Base-by-base conservation (phyloP, 2,329 filamentous ascomycete genomes). In the Alternaria sp. region DNA sequence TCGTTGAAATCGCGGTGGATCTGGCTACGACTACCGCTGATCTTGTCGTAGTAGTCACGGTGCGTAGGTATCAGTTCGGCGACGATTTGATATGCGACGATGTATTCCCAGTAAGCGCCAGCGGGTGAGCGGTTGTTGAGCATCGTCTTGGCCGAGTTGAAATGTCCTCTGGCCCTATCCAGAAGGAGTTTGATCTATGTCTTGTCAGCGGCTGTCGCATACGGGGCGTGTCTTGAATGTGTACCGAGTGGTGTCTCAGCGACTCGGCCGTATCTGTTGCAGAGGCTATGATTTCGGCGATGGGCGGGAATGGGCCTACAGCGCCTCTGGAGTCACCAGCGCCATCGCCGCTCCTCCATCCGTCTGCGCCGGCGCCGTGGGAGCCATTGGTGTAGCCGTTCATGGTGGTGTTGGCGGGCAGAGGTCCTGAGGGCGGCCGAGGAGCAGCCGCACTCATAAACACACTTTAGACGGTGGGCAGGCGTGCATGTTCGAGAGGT, bases 71-170 rank as follows among this genome's bases (percentile, higher is more conserved):
- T 89, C 42, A 89, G 82, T 57, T 94, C 89, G 51, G 93, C 85
- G 14, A 91, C 86, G 56, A 97, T 90, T 58, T 93, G 89, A 61
- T 87, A 93, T 11, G 94, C 92, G 64, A 90, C 87, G 59, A 98
- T 85, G 73, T 94, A 98, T 62, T 96, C 91, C 65, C 91, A 87
- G 56, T 96, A 90, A 3, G 94, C 94, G 88, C 78, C 73, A 14
- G 95, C 93, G 82, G 78, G 62, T 86, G 86, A 34, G 38, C 76
- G 74, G 34, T 57, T 67, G 47, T 60, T 57, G 28, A 76, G 66
- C 59, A 88, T 69, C 57, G 84, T 82, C 53, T 88, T 85, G 38
- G 91, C 89, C 46, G 76, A 75, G 39, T 70, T 75, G 59, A 83
- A 76, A 54, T 80, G 78, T 11, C 67, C 67, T 34, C 80, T 77